A percentile compares a stretch with the other conserved stretches of the same genome.
phyloP scores from a whole-genome alignment of 306 rosid species.

The Corylus americana region DNA sequence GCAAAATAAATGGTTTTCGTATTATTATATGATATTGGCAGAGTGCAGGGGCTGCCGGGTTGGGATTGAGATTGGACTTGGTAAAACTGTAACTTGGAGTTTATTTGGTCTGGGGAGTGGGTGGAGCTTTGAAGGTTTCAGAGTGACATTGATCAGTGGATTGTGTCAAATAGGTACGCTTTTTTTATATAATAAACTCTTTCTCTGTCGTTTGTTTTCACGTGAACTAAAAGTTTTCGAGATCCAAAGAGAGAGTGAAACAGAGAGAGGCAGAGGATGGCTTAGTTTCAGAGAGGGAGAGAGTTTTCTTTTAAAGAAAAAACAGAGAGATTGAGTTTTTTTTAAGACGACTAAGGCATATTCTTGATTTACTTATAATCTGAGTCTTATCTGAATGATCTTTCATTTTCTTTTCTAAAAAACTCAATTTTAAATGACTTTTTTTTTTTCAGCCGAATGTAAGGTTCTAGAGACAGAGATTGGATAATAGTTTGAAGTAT shows the following conservation, averaged over 20 bases:
- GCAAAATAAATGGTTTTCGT: background rate
- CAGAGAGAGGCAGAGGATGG: background rate
- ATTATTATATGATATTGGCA: too few species aligned
- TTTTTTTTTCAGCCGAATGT: background rate
- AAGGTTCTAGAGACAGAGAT: slow-evolving; percentile 22
- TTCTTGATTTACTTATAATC: background rate
- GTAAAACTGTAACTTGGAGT: slow-evolving; percentile 16
- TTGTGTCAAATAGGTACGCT: slow-evolving; percentile 53
- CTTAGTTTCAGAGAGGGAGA: background rate
- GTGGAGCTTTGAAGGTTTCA: slow-evolving; percentile 43
- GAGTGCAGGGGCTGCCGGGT: background rate
- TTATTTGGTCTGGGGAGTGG: slow-evolving; percentile 13
- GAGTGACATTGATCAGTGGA: slow-evolving; percentile 11
- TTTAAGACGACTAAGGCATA: too few species aligned
- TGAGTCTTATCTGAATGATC: background rate
- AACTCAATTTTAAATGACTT: background rate
- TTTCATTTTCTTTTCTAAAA: background rate
- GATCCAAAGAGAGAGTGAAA: background rate
- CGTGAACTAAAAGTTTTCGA: too few species aligned
- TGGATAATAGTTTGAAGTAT: background rate
- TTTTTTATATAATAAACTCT: slow-evolving; percentile 13
- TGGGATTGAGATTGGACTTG: slow-evolving; percentile 38
- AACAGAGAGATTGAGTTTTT: too few species aligned
- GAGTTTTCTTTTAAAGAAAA: background rate
- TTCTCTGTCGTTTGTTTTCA: background rate